These are phyloP conservation scores for Scenedesmus sp. DNA, from an alignment of 163 green algal genomes.

Conservation along the genomic window DNA sequence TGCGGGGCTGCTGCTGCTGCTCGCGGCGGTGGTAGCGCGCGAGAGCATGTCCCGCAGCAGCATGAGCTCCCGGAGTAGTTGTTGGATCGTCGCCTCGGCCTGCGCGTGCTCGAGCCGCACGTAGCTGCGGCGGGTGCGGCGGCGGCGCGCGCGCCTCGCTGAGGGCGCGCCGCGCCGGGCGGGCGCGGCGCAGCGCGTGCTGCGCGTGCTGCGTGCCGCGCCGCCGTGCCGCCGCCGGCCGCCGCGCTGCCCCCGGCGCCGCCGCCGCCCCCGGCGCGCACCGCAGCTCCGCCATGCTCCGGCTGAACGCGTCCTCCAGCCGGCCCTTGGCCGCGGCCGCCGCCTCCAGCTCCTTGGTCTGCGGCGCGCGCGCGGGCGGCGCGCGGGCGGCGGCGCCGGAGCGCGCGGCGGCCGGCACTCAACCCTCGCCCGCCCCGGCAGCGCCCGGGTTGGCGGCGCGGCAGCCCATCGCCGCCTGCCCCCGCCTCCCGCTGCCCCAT, in stretches of 20 bases:
- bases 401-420: too few relatives aligned
- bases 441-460: not conserved
- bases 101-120: conserved; percentile 4
- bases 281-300: conserved; percentile 36
- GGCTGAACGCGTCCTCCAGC: conserved; percentile 35
- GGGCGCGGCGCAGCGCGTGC: too few relatives aligned
- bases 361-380: too few relatives aligned
- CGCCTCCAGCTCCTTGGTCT: conserved; percentile 40
- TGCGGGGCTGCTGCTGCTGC: not conserved
- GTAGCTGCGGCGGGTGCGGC: conserved; percentile 7
- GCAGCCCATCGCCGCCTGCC: not conserved
- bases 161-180: too few relatives aligned
- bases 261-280: not conserved
- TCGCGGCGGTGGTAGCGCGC: not conserved
- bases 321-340: conserved; percentile 23
- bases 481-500: too few relatives aligned
- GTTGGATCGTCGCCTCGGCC: conserved; percentile 28
- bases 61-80: conserved; percentile 42
- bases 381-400: too few relatives aligned
- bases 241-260: not conserved
- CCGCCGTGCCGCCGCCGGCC: not conserved
- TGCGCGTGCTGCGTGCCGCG: not conserved
- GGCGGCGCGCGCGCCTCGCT: too few relatives aligned
- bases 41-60: conserved; percentile 3
- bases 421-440: too few relatives aligned